A percentile compares a stretch with the other conserved stretches of the same genome.
Evolutionary conservation across 768 basidiomycete genomes (phyloP).

Genomic region (Tephrocybe rancida): DNA sequence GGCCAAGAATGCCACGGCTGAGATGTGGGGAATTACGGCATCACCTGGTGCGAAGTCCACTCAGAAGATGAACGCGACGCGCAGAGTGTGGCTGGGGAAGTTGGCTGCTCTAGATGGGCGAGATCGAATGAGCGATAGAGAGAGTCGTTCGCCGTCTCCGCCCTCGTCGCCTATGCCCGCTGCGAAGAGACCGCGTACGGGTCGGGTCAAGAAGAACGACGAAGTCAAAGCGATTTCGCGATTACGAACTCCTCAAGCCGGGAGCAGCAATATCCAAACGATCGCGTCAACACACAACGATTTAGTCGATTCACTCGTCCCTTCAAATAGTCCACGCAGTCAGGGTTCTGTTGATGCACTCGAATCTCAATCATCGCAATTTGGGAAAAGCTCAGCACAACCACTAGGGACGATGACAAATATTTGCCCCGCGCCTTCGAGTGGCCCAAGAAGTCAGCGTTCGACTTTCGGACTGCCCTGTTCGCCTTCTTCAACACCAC

Average conservation of each 20-base stretch:
- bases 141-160: not conserved
- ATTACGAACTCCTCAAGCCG: too few relatives aligned
- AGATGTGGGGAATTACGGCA: constrained; percentile 36
- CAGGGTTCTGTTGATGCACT: not conserved
- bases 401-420: constrained; percentile 8
- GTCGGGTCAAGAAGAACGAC: not conserved
- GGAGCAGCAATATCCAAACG: too few relatives aligned
- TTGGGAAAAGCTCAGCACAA: not conserved
- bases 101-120: constrained; percentile 28
- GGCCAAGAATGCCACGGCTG: constrained; percentile 43
- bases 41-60: constrained; percentile 40
- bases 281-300: too few relatives aligned
- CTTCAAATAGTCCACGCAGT: too few relatives aligned
- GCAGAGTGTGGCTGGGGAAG: constrained; percentile 45
- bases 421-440: not conserved
- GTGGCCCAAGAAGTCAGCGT: not conserved
- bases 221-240: not conserved
- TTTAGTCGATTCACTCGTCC: too few relatives aligned
- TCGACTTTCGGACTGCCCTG: not conserved
- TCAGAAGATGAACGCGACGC: constrained; percentile 38
- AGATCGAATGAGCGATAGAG: constrained; percentile 4
- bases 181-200: not conserved
- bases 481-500: constrained; percentile 5
- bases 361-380: not conserved
- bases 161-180: not conserved